A percentile compares a stretch with the other conserved stretches of the same genome.
Evolutionary conservation across 164 flowering plant genomes (phyloP).

Genomic region (Umbellularia californica): DNA sequence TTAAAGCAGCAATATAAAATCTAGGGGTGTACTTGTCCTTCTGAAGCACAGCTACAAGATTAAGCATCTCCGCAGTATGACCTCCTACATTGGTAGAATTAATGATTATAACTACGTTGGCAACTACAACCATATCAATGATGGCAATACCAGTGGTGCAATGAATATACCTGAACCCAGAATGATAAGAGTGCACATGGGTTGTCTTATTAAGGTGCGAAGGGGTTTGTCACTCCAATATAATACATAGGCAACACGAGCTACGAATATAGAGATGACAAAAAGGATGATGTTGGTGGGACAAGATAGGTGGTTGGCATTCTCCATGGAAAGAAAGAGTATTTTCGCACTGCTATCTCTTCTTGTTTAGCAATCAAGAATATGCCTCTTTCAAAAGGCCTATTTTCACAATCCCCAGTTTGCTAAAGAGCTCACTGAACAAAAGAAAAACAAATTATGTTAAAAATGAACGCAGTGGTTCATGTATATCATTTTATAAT

Average conservation of each 20-base stretch:
- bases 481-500: too few relatives aligned
- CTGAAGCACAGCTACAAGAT: slow-evolving; percentile 57
- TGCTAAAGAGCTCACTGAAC: neutral
- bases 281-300: slow-evolving; percentile 3
- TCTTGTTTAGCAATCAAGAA: neutral
- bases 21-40: slow-evolving; percentile 65
- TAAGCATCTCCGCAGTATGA: slow-evolving; percentile 98
- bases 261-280: slow-evolving; percentile 19
- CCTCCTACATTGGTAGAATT: slow-evolving; percentile 51
- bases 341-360: too few relatives aligned
- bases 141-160: neutral
- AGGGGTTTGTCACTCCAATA: slow-evolving; percentile 41
- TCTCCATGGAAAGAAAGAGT: slow-evolving; percentile 6
- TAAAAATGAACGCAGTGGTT: too few relatives aligned
- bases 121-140: neutral
- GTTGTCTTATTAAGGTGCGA: slow-evolving; percentile 12
- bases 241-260: slow-evolving; percentile 49
- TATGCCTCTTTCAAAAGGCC: neutral
- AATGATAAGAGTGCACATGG: slow-evolving; percentile 61
- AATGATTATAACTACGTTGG: slow-evolving; percentile 1
- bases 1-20: slow-evolving; percentile 74
- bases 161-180: slow-evolving; percentile 67
- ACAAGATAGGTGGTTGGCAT: neutral
- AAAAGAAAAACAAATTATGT: too few relatives aligned
- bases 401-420: neutral